These are phyloP conservation scores for Euptelea pleiosperma DNA, from an alignment of 164 flowering plant species.

Conservation along the genomic window DNA sequence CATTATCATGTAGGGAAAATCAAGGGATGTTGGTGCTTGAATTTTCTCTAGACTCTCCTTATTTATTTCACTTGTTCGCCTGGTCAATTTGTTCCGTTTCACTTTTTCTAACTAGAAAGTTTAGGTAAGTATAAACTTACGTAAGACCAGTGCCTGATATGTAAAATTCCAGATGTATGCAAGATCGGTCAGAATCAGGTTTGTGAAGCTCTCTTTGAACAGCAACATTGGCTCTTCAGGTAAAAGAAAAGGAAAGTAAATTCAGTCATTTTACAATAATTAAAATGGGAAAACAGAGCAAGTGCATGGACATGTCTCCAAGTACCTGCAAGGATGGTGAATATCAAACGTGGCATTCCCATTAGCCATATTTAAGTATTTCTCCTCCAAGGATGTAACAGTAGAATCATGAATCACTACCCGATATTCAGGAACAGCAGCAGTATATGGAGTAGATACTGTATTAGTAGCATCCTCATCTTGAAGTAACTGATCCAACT, in stretches of 20 bases:
- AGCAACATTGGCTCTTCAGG: slow-evolving; percentile 70
- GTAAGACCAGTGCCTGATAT: slow-evolving; percentile 61
- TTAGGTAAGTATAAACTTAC: slow-evolving; percentile 43
- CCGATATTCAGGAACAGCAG: slow-evolving; percentile 70
- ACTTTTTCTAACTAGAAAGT: background rate
- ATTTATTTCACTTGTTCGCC: too few species aligned
- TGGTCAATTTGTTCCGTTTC: too few species aligned
- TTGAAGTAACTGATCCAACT: slow-evolving; percentile 63
- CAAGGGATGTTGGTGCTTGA: background rate
- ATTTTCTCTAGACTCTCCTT: too few species aligned
- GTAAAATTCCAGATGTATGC: slow-evolving; percentile 93
- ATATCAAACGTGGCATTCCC: slow-evolving; percentile 61
- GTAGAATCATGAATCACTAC: slow-evolving; percentile 56
- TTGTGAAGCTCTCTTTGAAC: slow-evolving; percentile 78
- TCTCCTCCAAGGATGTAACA: slow-evolving; percentile 25
- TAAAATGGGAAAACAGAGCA: background rate
- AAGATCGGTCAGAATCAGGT: slow-evolving; percentile 82
- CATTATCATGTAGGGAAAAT: background rate
- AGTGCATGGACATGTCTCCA: background rate
- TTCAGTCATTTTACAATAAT: background rate
- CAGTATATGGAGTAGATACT: slow-evolving; percentile 73
- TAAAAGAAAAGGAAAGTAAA: slow-evolving; percentile 13
- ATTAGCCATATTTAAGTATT: slow-evolving; percentile 35
- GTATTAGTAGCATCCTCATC: slow-evolving; percentile 59
- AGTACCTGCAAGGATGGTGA: slow-evolving; percentile 93